Base-by-base conservation (phyloP, 768 basidiomycete genomes). In the Suillus tomentosus region DNA sequence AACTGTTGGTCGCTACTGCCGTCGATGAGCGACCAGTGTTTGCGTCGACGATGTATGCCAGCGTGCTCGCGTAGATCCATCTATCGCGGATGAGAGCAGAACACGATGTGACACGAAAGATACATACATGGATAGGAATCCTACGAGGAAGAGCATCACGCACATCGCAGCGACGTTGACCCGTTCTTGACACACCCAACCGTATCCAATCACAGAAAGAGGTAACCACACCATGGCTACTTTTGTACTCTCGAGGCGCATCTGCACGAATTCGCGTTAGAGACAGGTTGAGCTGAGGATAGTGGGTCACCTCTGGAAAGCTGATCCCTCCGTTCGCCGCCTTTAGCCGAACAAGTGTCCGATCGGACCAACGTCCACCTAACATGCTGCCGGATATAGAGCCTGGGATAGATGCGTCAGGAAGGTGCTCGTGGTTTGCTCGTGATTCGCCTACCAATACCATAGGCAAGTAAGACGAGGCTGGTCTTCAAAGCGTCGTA, bases 21-120 rank as follows among this genome's bases (percentile, higher is more conserved):
- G 85, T 85, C 1, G 92, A 89, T 1, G 91, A 92, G 9, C 90
- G 84, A 8, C 95, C 95, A 6, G 80, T 78, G 71, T 96, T 96
- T 8, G 92, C 86, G 68, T 96, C 94, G 19, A 95, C 92, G 53
- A 95, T 84, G 71, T 94, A 95, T 0, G 93, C 90, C 24, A 96
- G 79, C 1, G 88, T 87, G 45, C 85, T 87, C 2, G 85, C 78
- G 70, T 88, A 90, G 59, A 86, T 84, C 75, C 80, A 80, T 64
- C 83, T 86, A 65, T 2, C 57, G 47, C 17, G 9, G n/a, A 42
- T 40, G 13, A 43, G 36, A 61, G 34, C 6, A 22, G 4, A 48
- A 61, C 1, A 45, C 9, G n/a, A 5, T 45, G 24, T 37, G 40
- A 48, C 61, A 15, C 14, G 13, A 24, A 64, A 61, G 34, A 13